phyloP scores from a whole-genome alignment of 23 red algal genomes.

The Rhodosorus marinus region DNA sequence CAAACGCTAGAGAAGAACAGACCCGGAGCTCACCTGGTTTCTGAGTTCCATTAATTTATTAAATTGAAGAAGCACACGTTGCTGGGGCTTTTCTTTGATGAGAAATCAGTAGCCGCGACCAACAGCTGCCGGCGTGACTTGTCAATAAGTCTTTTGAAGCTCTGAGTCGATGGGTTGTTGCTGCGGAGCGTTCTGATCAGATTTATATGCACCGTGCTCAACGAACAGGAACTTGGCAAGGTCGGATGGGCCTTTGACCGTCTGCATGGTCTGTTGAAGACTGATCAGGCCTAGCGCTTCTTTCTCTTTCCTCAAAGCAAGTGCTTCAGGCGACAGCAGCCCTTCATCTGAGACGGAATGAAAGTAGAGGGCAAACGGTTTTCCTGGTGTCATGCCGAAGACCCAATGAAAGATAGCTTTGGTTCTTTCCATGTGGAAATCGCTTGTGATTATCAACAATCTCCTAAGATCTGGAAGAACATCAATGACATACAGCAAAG shows the following conservation, averaged over 20 bases:
- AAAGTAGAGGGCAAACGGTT: neutral
- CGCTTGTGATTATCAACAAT: constrained; percentile 48
- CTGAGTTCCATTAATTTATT: too few relatives aligned
- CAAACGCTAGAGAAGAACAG: too few relatives aligned
- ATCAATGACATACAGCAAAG: too few relatives aligned
- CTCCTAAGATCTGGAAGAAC: too few relatives aligned
- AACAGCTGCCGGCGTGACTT: too few relatives aligned
- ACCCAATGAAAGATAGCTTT: constrained; percentile 63
- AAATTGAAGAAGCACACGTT: too few relatives aligned
- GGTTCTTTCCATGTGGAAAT: constrained; percentile 58
- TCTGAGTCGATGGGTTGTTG: too few relatives aligned
- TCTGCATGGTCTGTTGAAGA: constrained; percentile 6
- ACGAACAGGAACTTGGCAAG: constrained; percentile 37
- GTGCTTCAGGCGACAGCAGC: constrained; percentile 11
- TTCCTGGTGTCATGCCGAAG: constrained; percentile 9
- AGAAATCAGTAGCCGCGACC: too few relatives aligned
- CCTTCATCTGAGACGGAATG: neutral
- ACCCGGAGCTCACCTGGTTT: too few relatives aligned
- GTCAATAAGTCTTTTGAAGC: too few relatives aligned
- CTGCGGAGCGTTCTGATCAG: too few relatives aligned
- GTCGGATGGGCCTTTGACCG: constrained; percentile 1
- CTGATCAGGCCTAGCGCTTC: constrained; percentile 1
- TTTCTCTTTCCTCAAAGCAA: constrained; percentile 23
- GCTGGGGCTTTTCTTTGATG: too few relatives aligned
- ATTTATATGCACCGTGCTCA: constrained; percentile 45